These are phyloP conservation scores for Arthrobotrys sphaeroides DNA, from an alignment of 2,329 filamentous ascomycete species.

Conservation along the genomic window DNA sequence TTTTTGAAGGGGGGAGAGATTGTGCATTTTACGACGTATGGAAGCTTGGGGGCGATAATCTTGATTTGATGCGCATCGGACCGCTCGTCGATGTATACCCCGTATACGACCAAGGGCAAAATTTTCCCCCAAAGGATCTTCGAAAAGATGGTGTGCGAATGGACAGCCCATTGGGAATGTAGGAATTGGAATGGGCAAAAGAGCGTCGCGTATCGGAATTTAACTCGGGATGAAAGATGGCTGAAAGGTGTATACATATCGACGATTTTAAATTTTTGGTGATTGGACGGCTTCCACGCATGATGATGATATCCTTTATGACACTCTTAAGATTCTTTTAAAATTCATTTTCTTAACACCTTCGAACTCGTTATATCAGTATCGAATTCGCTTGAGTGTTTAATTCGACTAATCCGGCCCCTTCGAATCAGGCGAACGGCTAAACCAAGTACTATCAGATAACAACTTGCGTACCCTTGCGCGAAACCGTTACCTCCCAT, in stretches of 20 bases:
- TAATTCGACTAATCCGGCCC: slow-evolving; percentile 1
- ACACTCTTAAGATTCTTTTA: background rate
- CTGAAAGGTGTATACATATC: slow-evolving; percentile 3
- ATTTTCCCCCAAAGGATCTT: background rate
- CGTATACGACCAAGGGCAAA: background rate
- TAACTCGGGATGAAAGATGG: slow-evolving; percentile 27
- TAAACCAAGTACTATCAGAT: slow-evolving; percentile 14
- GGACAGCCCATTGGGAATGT: slow-evolving; percentile 11
- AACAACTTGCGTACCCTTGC: slow-evolving; percentile 13
- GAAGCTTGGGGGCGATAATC: slow-evolving; percentile 4
- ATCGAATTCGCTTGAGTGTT: background rate
- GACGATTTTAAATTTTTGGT: background rate
- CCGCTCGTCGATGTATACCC: slow-evolving; percentile 19
- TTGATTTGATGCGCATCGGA: slow-evolving; percentile 32
- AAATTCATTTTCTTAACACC: background rate
- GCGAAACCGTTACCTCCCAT: slow-evolving; percentile 9
- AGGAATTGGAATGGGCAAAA: slow-evolving; percentile 19
- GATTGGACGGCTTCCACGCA: slow-evolving; percentile 30
- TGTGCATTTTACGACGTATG: background rate
- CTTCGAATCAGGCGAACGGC: slow-evolving; percentile 5
- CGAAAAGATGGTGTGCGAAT: background rate
- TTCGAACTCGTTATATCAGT: background rate
- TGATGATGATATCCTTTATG: slow-evolving; percentile 32
- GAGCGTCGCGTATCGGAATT: slow-evolving; percentile 51
- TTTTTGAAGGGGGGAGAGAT: background rate